phyloP scores from a whole-genome alignment of 75 land plant genomes.

The Sequoiadendron giganteum region DNA sequence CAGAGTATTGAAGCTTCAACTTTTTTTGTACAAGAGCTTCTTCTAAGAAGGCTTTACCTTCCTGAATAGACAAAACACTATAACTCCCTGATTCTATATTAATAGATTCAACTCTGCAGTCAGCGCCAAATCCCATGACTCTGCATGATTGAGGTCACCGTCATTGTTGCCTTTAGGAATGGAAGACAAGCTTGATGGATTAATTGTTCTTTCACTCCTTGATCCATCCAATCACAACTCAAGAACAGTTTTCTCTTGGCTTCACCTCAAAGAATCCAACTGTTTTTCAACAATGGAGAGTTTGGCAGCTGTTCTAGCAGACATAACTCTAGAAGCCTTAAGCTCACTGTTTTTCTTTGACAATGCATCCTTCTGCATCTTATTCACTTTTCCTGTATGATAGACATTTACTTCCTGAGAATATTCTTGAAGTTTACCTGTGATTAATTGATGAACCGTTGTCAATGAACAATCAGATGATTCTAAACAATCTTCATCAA shows the following conservation, averaged over 20 bases:
- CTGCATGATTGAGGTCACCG: conserved; percentile 27
- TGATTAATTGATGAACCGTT: too few species aligned
- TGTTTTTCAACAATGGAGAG: conserved; percentile 61
- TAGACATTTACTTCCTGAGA: conserved; percentile 39
- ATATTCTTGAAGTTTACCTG: conserved; percentile 23
- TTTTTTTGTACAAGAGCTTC: conserved; percentile 16
- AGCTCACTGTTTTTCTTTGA: conserved; percentile 49
- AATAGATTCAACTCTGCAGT: conserved; percentile 49
- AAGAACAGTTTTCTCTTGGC: conserved; percentile 12
- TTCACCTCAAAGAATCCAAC: conserved; percentile 16
- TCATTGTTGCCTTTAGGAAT: conserved; percentile 21
- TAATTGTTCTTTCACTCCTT: conserved; percentile 23
- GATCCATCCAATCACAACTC: conserved; percentile 24
- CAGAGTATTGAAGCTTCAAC: conserved; percentile 24
- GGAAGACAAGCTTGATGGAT: conserved; percentile 17
- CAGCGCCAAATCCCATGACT: conserved; percentile 56
- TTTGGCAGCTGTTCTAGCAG: conserved; percentile 75
- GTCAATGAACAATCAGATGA: too few species aligned
- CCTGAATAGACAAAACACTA: neutral
- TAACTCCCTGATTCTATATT: conserved; percentile 22
- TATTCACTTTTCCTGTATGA: conserved; percentile 47
- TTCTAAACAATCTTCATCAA: too few species aligned
- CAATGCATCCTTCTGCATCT: conserved; percentile 45
- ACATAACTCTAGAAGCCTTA: conserved; percentile 40
- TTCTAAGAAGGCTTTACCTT: conserved; percentile 11